These are phyloP conservation scores for Solanum habrochaites DNA, from an alignment of 257 asterid genomes.

Conservation along the genomic window DNA sequence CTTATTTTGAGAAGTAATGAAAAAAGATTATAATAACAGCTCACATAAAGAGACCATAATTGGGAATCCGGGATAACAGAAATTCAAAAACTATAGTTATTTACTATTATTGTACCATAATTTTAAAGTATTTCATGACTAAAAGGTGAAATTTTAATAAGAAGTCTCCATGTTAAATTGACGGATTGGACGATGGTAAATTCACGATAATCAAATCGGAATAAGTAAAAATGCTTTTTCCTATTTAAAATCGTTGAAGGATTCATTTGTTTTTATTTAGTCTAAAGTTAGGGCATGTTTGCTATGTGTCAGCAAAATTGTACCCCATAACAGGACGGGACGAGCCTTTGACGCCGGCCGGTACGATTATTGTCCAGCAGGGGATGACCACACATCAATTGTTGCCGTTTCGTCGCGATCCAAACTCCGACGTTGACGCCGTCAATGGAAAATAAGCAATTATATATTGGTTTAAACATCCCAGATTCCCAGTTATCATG, in stretches of 20 bases:
- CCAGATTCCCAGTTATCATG: conserved; percentile 62
- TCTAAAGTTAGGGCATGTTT: neutral
- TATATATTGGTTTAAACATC: conserved; percentile 47
- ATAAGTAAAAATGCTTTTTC: too few species aligned
- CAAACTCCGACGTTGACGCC: conserved; percentile 29
- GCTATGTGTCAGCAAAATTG: neutral
- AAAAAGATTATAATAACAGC: neutral
- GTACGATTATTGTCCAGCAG: conserved; percentile 54
- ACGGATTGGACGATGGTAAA: too few species aligned
- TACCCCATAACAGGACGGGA: conserved; percentile 16
- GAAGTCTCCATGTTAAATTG: too few species aligned
- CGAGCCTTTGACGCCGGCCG: conserved; percentile 68
- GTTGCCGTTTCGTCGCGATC: conserved; percentile 18
- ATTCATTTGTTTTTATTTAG: too few species aligned
- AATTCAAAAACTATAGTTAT: too few species aligned
- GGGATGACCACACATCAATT: conserved; percentile 32
- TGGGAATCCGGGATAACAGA: too few species aligned
- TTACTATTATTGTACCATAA: neutral
- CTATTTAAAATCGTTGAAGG: neutral
- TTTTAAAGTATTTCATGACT: too few species aligned
- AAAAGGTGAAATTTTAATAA: too few species aligned
- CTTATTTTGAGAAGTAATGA: neutral
- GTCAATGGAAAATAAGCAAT: conserved; percentile 20
- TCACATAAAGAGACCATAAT: too few species aligned
- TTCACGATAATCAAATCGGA: too few species aligned